These are phyloP conservation scores for Biscutella laevigata DNA, from an alignment of 441 rosid species.

Conservation along the genomic window DNA sequence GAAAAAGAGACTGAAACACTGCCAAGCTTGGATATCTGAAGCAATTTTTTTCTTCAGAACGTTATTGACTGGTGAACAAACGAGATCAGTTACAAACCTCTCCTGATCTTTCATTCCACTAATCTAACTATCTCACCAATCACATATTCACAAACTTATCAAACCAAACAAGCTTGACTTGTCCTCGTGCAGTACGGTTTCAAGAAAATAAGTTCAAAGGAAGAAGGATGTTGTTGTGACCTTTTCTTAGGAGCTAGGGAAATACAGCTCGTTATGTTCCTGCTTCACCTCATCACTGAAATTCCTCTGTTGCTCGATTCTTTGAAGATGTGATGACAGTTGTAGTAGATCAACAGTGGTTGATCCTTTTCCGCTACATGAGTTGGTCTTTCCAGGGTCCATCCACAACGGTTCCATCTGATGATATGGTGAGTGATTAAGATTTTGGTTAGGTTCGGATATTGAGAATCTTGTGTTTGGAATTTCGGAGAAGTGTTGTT, in stretches of 20 bases:
- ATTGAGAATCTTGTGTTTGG: slow-evolving; percentile 28
- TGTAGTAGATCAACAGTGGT: slow-evolving; percentile 58
- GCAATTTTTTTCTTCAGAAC: slow-evolving; percentile 2
- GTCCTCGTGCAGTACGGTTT: not conserved
- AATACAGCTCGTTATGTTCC: slow-evolving; percentile 38
- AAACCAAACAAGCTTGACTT: not conserved
- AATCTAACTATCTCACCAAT: slow-evolving; percentile 12
- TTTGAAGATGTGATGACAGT: slow-evolving; percentile 58
- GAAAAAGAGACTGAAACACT: slow-evolving; percentile 15
- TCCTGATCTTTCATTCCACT: not conserved
- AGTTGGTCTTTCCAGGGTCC: slow-evolving; percentile 22
- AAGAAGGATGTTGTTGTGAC: slow-evolving; percentile 8
- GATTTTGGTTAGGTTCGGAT: slow-evolving; percentile 21
- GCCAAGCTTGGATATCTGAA: slow-evolving; percentile 20
- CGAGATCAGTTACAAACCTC: slow-evolving; percentile 1
- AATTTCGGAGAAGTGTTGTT: slow-evolving; percentile 30
- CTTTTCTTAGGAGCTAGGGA: slow-evolving; percentile 22
- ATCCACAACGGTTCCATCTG: slow-evolving; percentile 12
- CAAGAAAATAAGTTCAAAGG: not conserved
- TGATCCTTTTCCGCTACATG: slow-evolving; percentile 30
- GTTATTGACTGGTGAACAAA: slow-evolving; percentile 9
- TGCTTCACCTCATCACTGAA: slow-evolving; percentile 40
- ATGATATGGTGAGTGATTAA: not conserved
- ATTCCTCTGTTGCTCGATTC: slow-evolving; percentile 61
- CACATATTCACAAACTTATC: not conserved